A percentile compares a stretch with the other conserved stretches of the same genome.
Evolutionary conservation across 768 basidiomycete genomes (phyloP).

Genomic region (Xerocomus brunneocitrinus): DNA sequence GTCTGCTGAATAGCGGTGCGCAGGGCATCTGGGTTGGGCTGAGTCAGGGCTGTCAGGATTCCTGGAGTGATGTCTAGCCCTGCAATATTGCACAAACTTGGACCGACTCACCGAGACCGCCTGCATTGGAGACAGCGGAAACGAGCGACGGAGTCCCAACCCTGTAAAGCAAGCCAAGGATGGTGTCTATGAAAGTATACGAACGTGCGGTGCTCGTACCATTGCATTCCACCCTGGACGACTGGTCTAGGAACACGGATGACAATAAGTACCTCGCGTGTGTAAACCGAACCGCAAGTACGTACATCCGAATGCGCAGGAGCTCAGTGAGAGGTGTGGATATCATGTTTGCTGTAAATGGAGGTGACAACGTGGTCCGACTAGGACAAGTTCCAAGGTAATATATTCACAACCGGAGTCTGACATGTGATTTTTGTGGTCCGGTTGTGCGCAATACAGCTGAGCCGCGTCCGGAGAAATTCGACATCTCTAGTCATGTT

Average conservation of each 20-base stretch:
- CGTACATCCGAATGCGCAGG: conserved; percentile 63
- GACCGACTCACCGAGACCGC: conserved; percentile 58
- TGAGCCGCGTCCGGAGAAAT: too few relatives aligned
- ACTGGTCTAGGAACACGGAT: conserved; percentile 49
- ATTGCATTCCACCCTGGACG: conserved; percentile 91
- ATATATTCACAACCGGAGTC: too few relatives aligned
- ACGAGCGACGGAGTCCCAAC: conserved; percentile 73
- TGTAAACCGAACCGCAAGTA: conserved; percentile 4
- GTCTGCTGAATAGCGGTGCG: conserved; percentile 79
- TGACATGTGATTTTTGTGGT: not conserved
- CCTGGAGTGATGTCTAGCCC: conserved; percentile 36
- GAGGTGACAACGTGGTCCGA: not conserved
- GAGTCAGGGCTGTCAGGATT: conserved; percentile 82
- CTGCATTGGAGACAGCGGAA: conserved; percentile 78
- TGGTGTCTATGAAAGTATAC: not conserved
- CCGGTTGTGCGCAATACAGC: too few relatives aligned
- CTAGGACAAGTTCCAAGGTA: not conserved
- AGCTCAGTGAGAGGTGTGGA: conserved; percentile 59
- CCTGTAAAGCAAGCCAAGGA: conserved; percentile 38
- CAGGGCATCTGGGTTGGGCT: conserved; percentile 79
- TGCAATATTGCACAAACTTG: not conserved
- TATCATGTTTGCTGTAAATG: conserved; percentile 29
- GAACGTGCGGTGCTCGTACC: conserved; percentile 37
- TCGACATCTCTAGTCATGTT: too few relatives aligned
- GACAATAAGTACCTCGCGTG: not conserved